These are phyloP conservation scores for Aspergillus sclerotiicarbonarius DNA, from an alignment of 495 filamentous ascomycete genomes.

Conservation along the genomic window DNA sequence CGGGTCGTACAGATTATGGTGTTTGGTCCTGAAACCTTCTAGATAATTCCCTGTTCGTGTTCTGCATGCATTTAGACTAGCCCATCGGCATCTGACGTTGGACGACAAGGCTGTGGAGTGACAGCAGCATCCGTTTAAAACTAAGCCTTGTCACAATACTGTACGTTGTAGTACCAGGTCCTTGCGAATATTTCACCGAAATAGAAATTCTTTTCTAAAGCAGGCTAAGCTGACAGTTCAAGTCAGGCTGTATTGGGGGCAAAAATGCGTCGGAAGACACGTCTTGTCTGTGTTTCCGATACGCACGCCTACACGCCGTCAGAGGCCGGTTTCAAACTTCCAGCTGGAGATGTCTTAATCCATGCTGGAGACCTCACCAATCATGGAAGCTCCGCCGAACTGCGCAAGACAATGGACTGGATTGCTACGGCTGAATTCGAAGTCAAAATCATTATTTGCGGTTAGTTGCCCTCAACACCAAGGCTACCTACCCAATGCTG, in stretches of 20 bases:
- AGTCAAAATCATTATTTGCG: slow-evolving; percentile 58
- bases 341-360: slow-evolving; percentile 58
- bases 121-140: background rate
- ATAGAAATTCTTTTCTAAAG: background rate
- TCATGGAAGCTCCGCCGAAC: slow-evolving; percentile 51
- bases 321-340: slow-evolving; percentile 52
- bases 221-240: no score
- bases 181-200: background rate
- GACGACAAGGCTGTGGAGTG: background rate
- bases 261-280: slow-evolving; percentile 44
- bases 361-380: slow-evolving; percentile 62
- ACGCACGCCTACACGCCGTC: slow-evolving; percentile 57
- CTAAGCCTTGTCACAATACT: background rate
- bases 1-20: no score
- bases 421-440: slow-evolving; percentile 54
- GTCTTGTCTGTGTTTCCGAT: slow-evolving; percentile 61
- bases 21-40: no score
- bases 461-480: slow-evolving; percentile 30
- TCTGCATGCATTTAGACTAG: no score
- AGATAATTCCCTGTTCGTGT: no score
- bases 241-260: no score
- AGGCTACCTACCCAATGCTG: background rate
- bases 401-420: slow-evolving; percentile 55
- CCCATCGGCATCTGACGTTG: background rate
- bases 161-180: background rate